Evolutionary conservation across 1,284 basidiomycete genomes (phyloP), one percentile per base, ranked within the genome.

Genomic region (Phlebopus sp.): DNA sequence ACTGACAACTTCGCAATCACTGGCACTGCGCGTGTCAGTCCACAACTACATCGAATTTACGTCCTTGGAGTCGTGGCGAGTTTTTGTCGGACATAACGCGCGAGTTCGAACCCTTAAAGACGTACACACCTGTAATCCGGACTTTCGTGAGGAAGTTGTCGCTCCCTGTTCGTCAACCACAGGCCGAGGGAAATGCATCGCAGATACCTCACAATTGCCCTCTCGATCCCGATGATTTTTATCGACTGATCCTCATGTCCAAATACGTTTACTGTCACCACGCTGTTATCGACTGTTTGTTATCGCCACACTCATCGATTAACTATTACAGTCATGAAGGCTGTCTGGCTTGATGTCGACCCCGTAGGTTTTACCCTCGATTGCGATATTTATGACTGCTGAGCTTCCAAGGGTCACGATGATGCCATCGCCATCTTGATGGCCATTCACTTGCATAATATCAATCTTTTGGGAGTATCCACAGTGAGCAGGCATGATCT

Each of bases 391-490:
- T 44, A 37, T 53, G 19, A 51, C 36, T 23, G 7, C 27, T 14
- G 11, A 17, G 31, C 23, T 38, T 45, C 32, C 37, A 52, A 90
- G 87, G 90, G 90, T 11, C 90, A 93, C 57, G 90, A 92, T 58
- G 90, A 92, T 69, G 90, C 86, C 5, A 83, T 82, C 5, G 89
- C 89, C 2, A 83, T 93, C 47, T 68, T 92, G 59, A 69, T 92
- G 14, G 88, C 88, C 1, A 61, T 86, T 2, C 79, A 90, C 56
- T 73, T 74, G 11, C 71, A 76, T 1, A 75, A 81, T 49, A 75
- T 92, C 46, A 66, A 76, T 29, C 76, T 92, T 13, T 66, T 91
- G 4, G 90, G 90, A 0, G 70, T 93, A n/a, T 92, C 89, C 1
- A 89, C 88, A 18, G 90, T 89, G 64, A 56, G 71, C 38, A 19